phyloP scores from a whole-genome alignment of 129 eudicot species.

The Escallonia rubra region DNA sequence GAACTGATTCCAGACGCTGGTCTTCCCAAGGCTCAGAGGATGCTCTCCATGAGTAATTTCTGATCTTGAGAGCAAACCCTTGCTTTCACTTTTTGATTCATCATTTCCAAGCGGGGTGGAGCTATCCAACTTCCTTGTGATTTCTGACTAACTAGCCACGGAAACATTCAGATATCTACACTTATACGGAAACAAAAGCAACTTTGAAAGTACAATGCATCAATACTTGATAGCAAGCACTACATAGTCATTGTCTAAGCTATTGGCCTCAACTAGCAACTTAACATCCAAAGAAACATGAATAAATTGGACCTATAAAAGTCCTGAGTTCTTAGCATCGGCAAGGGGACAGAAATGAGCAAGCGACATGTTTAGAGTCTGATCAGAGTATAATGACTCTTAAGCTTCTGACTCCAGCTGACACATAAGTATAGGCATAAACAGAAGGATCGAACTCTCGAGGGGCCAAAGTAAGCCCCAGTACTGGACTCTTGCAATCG shows the following conservation, averaged over 20 bases:
- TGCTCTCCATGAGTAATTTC: slow-evolving; percentile 80
- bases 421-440: too few species aligned
- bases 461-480: too few species aligned
- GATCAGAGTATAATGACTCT: too few species aligned
- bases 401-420: too few species aligned
- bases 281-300: slow-evolving; percentile 1
- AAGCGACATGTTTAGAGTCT: too few species aligned
- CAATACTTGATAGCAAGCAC: background rate
- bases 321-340: too few species aligned
- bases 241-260: background rate
- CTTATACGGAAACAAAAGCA: slow-evolving; percentile 9
- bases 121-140: slow-evolving; percentile 72
- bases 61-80: slow-evolving; percentile 85
- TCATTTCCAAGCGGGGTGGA: slow-evolving; percentile 43
- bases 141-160: slow-evolving; percentile 96
- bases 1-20: slow-evolving; percentile 93
- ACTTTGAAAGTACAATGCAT: slow-evolving; percentile 1
- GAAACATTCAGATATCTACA: slow-evolving; percentile 44
- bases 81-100: slow-evolving; percentile 37
- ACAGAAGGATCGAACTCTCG: too few species aligned
- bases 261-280: background rate
- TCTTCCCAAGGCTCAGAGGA: slow-evolving; percentile 86
- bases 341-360: too few species aligned
- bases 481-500: too few species aligned
- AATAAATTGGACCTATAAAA: too few species aligned